Conservation (phyloP, 2,329 filamentous ascomycete species). For the Amesomyces nigricolor region DNA sequence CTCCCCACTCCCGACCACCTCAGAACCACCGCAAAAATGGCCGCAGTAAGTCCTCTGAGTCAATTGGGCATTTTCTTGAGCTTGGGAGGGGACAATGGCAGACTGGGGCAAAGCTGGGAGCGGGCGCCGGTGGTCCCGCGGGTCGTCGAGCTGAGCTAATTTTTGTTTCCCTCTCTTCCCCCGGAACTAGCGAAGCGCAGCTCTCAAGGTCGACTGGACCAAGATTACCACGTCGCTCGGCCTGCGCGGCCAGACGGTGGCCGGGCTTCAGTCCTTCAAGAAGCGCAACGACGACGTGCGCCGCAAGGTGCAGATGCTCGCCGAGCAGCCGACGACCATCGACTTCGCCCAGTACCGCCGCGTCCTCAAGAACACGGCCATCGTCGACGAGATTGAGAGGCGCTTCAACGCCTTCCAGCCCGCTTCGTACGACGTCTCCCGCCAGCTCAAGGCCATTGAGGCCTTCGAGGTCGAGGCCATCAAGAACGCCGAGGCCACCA, state of each 20-base stretch:
- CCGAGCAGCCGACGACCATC: slow-evolving; percentile 76
- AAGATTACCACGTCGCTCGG: slow-evolving; percentile 91
- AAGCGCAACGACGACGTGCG: slow-evolving; percentile 99
- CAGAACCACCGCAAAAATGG: slow-evolving; percentile 56
- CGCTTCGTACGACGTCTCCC: slow-evolving; percentile 80
- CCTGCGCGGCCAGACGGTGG: slow-evolving; percentile 89
- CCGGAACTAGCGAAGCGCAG: slow-evolving; percentile 77
- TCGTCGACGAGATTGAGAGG: slow-evolving; percentile 96
- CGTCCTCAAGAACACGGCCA: slow-evolving; percentile 89
- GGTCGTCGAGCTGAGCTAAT: slow-evolving; percentile 45
- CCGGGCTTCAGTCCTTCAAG: slow-evolving; percentile 93
- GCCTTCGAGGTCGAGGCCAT: slow-evolving; percentile 95
- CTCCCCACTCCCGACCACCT: slow-evolving; percentile 44
- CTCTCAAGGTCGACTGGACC: slow-evolving; percentile 98
- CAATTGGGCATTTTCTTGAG: slow-evolving; percentile 12
- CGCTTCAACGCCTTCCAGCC: slow-evolving; percentile 90
- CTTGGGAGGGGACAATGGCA: neutral
- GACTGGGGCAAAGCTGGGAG: neutral
- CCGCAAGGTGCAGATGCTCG: slow-evolving; percentile 81
- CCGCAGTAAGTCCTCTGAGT: slow-evolving; percentile 53
- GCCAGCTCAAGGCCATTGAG: slow-evolving; percentile 97
- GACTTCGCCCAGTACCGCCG: slow-evolving; percentile 93
- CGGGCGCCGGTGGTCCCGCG: neutral
- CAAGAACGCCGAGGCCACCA: slow-evolving; percentile 95
- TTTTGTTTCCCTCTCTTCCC: slow-evolving; percentile 33